phyloP scores from a whole-genome alignment of 2,329 filamentous ascomycete species.

The Didymella sp. region DNA sequence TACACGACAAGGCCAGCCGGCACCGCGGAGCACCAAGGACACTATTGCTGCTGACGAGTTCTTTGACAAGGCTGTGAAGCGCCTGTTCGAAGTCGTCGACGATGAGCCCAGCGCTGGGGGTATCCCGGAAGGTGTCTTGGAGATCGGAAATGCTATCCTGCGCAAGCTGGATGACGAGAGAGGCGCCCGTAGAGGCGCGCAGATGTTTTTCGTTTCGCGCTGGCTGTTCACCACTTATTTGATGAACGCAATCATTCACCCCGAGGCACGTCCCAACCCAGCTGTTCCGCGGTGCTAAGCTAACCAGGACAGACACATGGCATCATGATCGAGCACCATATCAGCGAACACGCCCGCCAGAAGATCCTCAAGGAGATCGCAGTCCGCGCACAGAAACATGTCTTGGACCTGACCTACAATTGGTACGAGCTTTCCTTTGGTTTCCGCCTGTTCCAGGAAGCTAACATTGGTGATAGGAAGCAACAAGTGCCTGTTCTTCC shows the following conservation, averaged over 20 bases:
- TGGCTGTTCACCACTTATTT: constrained; percentile 94
- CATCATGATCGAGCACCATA: constrained; percentile 85
- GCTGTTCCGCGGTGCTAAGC: constrained; percentile 27
- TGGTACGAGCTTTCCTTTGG: constrained; percentile 61
- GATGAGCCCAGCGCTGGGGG: constrained; percentile 78
- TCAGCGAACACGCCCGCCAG: constrained; percentile 87
- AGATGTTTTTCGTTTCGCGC: constrained; percentile 84
- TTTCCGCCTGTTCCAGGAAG: constrained; percentile 18
- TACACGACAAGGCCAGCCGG: constrained; percentile 71
- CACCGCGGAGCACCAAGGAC: constrained; percentile 77
- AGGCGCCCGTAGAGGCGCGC: constrained; percentile 72
- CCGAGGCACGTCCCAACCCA: constrained; percentile 68
- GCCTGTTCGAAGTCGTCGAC: constrained; percentile 84
- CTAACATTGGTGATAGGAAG: constrained; percentile 52
- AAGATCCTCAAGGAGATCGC: constrained; percentile 77
- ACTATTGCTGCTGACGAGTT: constrained; percentile 86
- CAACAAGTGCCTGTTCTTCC: constrained; percentile 69
- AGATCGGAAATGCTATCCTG: constrained; percentile 84
- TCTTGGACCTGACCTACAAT: constrained; percentile 74
- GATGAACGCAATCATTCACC: constrained; percentile 82
- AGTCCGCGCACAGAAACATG: constrained; percentile 77
- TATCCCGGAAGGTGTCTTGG: constrained; percentile 83
- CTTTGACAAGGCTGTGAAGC: constrained; percentile 80
- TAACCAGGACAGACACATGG: constrained; percentile 60
- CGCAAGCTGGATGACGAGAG: constrained; percentile 74